Percentiles rank a stretch among this genome's conserved stretches.
Conservation (phyloP, 2,329 filamentous ascomycete genomes). For the Nothophoma quercina region DNA sequence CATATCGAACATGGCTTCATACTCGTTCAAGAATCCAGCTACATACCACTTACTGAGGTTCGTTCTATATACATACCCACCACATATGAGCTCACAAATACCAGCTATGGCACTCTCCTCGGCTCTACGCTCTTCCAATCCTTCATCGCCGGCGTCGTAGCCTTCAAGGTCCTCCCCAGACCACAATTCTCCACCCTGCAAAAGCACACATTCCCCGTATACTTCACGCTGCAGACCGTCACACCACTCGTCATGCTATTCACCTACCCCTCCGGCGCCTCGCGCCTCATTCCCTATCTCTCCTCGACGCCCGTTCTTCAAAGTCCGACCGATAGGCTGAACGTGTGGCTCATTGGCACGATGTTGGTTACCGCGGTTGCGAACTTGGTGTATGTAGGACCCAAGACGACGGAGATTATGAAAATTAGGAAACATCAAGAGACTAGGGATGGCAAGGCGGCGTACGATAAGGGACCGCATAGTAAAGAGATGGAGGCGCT, state of each 20-base stretch:
- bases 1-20: constrained; percentile 56
- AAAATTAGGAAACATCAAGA: constrained; percentile 80
- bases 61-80: not conserved
- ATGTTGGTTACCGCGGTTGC: constrained; percentile 74
- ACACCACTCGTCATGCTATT: constrained; percentile 76
- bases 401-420: constrained; percentile 78
- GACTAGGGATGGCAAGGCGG: constrained; percentile 87
- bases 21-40: constrained; percentile 66
- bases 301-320: constrained; percentile 16
- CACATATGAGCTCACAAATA: constrained; percentile 6
- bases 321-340: constrained; percentile 26
- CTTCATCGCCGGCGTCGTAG: constrained; percentile 76
- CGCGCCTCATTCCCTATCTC: constrained; percentile 13
- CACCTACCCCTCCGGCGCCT: constrained; percentile 69
- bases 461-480: constrained; percentile 79
- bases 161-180: constrained; percentile 78
- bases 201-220: constrained; percentile 79
- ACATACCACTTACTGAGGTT: constrained; percentile 82
- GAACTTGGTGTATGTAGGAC: constrained; percentile 77
- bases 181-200: constrained; percentile 85
- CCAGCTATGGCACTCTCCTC: constrained; percentile 84
- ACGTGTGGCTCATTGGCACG: constrained; percentile 67
- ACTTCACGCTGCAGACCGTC: constrained; percentile 83
- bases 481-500: constrained; percentile 79
- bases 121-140: constrained; percentile 89